phyloP scores from a whole-genome alignment of 2,329 filamentous ascomycete species.

The Talaromyces verruculosus region DNA sequence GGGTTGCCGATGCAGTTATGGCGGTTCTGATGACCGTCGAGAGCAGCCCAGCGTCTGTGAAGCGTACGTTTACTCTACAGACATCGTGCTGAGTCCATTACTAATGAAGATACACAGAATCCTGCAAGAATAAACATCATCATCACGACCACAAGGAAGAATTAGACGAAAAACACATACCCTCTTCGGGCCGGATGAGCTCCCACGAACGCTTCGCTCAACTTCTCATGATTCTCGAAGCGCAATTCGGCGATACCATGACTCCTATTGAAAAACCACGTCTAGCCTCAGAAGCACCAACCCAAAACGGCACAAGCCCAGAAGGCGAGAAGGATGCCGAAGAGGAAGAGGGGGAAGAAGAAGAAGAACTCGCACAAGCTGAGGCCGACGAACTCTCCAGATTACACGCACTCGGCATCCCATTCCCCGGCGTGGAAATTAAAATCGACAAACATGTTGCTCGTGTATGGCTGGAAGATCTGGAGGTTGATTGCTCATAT shows the following conservation, averaged over 20 bases:
- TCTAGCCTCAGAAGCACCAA: constrained; percentile 31
- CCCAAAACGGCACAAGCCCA: constrained; percentile 8
- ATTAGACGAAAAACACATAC: constrained; percentile 68
- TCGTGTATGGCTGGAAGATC: constrained; percentile 84
- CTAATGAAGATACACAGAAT: constrained; percentile 44
- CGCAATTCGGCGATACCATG: constrained; percentile 89
- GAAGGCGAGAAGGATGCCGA: constrained; percentile 33
- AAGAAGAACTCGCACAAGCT: constrained; percentile 55
- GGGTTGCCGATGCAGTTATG: constrained; percentile 95
- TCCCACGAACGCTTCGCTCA: constrained; percentile 77
- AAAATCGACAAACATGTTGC: constrained; percentile 84
- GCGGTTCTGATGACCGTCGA: constrained; percentile 89
- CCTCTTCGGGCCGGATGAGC: constrained; percentile 46
- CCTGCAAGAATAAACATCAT: constrained; percentile 61
- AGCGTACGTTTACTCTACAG: constrained; percentile 59
- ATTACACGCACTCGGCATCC: constrained; percentile 79
- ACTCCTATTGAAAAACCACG: constrained; percentile 69
- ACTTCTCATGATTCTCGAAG: constrained; percentile 93
- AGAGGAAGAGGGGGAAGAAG: constrained; percentile 47
- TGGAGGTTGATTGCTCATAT: constrained; percentile 84
- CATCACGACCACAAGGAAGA: constrained; percentile 44
- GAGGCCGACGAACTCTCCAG: constrained; percentile 70
- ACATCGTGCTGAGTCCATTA: neutral
- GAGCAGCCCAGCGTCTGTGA: constrained; percentile 90
- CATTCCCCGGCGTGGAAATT: constrained; percentile 84